These are phyloP conservation scores for Blastobotrys persicus DNA, from an alignment of 1,139 yeast genomes.

Conservation along the genomic window DNA sequence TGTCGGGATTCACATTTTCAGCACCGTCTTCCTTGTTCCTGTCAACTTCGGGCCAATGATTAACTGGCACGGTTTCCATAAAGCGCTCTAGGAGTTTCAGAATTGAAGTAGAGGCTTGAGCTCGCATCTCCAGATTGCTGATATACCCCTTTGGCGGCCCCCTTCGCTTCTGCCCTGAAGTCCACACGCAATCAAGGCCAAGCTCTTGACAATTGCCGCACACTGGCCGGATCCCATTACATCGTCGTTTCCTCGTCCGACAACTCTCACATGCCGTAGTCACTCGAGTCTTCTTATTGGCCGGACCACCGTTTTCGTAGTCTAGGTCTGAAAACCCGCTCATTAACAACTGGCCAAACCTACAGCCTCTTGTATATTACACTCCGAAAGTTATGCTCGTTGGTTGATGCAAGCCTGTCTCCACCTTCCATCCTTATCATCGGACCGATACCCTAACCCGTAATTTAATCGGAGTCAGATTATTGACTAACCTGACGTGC, in stretches of 20 bases:
- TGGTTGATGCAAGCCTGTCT: no score
- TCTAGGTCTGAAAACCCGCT: constrained; percentile 6
- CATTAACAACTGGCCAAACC: background rate
- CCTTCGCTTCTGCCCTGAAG: constrained; percentile 14
- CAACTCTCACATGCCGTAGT: constrained; percentile 15
- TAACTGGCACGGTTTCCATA: constrained; percentile 10
- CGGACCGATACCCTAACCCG: background rate
- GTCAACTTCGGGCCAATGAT: constrained; percentile 17
- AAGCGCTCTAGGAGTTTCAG: constrained; percentile 11
- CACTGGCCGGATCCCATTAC: constrained; percentile 18
- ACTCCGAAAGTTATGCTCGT: no score
- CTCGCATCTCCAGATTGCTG: constrained; percentile 15
- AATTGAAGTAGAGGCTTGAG: constrained; percentile 10
- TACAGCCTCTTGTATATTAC: no score
- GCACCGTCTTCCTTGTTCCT: background rate
- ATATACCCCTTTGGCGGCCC: constrained; percentile 21
- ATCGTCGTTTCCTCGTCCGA: constrained; percentile 19
- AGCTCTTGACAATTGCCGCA: constrained; percentile 15
- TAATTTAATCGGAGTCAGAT: no score
- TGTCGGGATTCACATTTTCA: background rate
- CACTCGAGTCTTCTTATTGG: constrained; percentile 1
- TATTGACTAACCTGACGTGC: no score
- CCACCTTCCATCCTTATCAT: background rate
- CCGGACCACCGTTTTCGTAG: background rate
- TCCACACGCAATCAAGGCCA: constrained; percentile 16